Conservation (phyloP, 1,284 basidiomycete species). For the Ganoderma multipileum region DNA sequence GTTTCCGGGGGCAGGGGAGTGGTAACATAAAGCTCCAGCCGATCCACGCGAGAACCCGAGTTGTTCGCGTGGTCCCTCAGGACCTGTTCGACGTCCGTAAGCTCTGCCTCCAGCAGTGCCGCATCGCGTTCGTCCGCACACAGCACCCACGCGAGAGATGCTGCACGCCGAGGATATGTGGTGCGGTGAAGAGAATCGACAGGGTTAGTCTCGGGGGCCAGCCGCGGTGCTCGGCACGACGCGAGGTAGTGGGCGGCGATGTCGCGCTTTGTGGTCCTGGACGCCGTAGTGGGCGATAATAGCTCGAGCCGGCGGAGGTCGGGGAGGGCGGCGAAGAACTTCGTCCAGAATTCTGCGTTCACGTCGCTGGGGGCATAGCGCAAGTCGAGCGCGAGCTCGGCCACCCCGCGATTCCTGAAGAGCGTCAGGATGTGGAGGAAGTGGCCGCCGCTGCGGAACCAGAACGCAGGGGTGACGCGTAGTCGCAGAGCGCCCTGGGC, state of each 20-base stretch:
- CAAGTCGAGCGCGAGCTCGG: conserved; percentile 1
- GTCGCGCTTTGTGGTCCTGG: background rate
- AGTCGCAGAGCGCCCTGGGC: background rate
- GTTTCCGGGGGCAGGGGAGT: background rate
- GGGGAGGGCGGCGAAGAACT: conserved; percentile 1
- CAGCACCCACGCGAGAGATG: background rate
- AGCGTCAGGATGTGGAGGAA: background rate
- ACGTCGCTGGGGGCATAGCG: background rate
- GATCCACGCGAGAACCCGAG: background rate
- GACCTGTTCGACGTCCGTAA: background rate
- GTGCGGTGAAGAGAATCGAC: background rate
- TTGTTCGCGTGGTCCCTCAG: background rate
- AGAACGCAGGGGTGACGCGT: background rate
- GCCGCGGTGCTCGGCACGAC: background rate
- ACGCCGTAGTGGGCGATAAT: background rate
- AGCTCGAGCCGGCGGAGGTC: conserved; percentile 1
- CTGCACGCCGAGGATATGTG: background rate
- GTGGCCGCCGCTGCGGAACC: background rate
- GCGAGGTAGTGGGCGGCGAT: background rate
- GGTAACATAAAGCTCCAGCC: background rate
- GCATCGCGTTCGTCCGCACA: background rate
- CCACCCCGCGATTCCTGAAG: background rate
- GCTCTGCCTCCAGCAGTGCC: background rate
- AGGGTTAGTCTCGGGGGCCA: background rate
- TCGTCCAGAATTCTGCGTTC: background rate